phyloP scores from a whole-genome alignment of 148 eudicot genomes.

The Agrostemma githago region DNA sequence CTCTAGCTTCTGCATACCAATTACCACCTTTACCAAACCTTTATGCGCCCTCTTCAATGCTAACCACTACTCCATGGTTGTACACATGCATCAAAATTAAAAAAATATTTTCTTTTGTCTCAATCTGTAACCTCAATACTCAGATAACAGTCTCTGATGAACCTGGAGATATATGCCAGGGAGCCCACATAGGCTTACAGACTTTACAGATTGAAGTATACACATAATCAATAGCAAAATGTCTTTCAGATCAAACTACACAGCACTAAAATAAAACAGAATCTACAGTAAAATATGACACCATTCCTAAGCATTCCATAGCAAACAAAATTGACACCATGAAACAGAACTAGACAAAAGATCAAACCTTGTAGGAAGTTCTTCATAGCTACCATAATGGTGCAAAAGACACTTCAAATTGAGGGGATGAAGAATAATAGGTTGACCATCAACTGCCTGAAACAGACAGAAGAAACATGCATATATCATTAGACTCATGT shows the following conservation, averaged over 20 bases:
- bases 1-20: constrained; percentile 2
- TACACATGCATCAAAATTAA: not conserved
- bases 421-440: constrained; percentile 80
- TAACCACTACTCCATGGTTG: not conserved
- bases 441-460: constrained; percentile 96
- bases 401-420: constrained; percentile 92
- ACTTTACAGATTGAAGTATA: not conserved
- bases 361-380: constrained; percentile 59
- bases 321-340: not conserved
- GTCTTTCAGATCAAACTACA: not conserved
- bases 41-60: not conserved
- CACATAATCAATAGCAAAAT: not conserved
- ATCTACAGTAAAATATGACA: not conserved
- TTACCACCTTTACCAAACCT: not conserved
- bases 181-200: not conserved
- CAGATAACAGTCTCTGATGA: not conserved
- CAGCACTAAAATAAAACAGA: not conserved
- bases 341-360: constrained; percentile 17
- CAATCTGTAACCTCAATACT: not conserved
- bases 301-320: not conserved
- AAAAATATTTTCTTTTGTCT: not conserved
- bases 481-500: constrained; percentile 10
- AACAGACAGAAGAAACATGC: constrained; percentile 22
- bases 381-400: constrained; percentile 83
- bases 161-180: not conserved